Conservation (phyloP, 2,329 filamentous ascomycete species). For the Colletotrichum sp. region DNA sequence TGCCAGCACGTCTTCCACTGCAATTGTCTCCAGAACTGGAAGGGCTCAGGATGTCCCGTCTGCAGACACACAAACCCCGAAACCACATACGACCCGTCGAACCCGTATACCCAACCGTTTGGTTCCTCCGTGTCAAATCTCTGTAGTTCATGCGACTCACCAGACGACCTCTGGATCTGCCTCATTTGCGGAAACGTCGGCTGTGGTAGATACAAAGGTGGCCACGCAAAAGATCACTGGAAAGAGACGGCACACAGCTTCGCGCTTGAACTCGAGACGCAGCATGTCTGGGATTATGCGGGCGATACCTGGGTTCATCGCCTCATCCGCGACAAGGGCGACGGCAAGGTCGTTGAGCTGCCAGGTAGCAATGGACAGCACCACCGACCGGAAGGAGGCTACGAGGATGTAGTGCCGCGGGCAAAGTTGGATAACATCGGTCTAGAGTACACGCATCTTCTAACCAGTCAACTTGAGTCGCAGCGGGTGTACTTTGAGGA, state of each 20-base stretch:
- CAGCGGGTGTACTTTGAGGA: slow-evolving; percentile 96
- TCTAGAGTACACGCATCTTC: slow-evolving; percentile 91
- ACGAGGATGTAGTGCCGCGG: slow-evolving; percentile 73
- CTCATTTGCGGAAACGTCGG: slow-evolving; percentile 92
- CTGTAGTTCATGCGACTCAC: slow-evolving; percentile 81
- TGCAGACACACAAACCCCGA: slow-evolving; percentile 80
- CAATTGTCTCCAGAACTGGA: slow-evolving; percentile 95
- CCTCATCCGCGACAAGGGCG: slow-evolving; percentile 90
- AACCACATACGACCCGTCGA: slow-evolving; percentile 48
- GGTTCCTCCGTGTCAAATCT: slow-evolving; percentile 68
- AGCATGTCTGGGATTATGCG: slow-evolving; percentile 98
- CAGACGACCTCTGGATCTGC: slow-evolving; percentile 91
- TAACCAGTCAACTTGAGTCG: slow-evolving; percentile 90
- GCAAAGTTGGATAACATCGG: slow-evolving; percentile 78
- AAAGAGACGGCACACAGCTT: slow-evolving; percentile 90
- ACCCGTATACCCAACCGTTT: slow-evolving; percentile 60
- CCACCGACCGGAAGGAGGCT: slow-evolving; percentile 33
- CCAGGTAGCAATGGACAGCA: slow-evolving; percentile 56
- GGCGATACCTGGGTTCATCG: slow-evolving; percentile 96
- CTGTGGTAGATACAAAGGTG: slow-evolving; percentile 92
- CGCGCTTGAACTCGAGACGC: slow-evolving; percentile 88
- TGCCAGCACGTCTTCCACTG: slow-evolving; percentile 99
- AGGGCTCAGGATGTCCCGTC: slow-evolving; percentile 90
- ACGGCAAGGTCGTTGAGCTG: slow-evolving; percentile 92
- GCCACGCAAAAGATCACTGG: slow-evolving; percentile 93